phyloP scores from a whole-genome alignment of 208 protist genomes.

The Tritrichomonas foetus region DNA sequence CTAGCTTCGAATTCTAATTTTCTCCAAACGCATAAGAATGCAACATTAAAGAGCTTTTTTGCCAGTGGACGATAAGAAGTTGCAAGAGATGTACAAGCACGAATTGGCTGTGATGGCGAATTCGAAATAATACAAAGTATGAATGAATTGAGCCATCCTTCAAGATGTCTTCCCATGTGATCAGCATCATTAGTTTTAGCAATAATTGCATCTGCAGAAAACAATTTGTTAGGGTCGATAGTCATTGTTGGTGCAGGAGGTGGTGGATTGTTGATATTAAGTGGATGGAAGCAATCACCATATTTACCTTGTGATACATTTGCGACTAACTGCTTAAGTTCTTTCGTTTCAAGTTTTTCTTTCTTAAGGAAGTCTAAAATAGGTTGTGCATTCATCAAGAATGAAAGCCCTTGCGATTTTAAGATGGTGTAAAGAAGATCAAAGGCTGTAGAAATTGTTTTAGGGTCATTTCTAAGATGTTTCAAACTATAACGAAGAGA shows the following conservation, averaged over 20 bases:
- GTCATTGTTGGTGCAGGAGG: not conserved
- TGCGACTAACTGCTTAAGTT: not conserved
- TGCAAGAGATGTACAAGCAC: not conserved
- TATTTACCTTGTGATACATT: not conserved
- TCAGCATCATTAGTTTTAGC: not conserved
- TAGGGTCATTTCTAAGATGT: not conserved
- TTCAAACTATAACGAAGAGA: not conserved
- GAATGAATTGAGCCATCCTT: not conserved
- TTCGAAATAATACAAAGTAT: not conserved
- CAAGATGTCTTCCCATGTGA: not conserved
- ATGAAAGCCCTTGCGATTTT: not conserved
- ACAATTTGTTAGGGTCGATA: not conserved
- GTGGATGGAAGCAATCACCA: not conserved
- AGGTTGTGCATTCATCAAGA: not conserved
- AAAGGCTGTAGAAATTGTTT: not conserved
- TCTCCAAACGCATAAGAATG: not conserved
- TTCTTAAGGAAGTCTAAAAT: not conserved
- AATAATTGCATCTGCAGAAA: not conserved
- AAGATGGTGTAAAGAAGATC: not conserved
- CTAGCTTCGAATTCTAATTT: not conserved
- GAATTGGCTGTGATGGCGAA: not conserved
- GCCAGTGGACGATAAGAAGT: not conserved
- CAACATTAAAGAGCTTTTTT: not conserved
- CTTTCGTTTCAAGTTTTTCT: not conserved
- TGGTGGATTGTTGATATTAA: not conserved